These are phyloP conservation scores for Jacaranda mimosifolia DNA, from an alignment of 257 asterid genomes.

Conservation along the genomic window DNA sequence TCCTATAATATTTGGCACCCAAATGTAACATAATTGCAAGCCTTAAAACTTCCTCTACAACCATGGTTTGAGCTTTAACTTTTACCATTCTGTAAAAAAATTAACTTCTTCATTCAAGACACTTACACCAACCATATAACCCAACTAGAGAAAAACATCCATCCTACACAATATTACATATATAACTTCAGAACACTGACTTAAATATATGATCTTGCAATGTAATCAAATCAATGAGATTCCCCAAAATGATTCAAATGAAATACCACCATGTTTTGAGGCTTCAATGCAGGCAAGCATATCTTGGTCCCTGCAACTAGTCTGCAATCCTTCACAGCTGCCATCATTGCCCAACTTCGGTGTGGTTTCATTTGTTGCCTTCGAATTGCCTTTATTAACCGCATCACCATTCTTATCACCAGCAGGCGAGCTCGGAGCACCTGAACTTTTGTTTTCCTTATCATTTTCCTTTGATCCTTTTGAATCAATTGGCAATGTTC, in stretches of 20 bases:
- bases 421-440: conserved; percentile 32
- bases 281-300: conserved; percentile 54
- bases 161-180: neutral
- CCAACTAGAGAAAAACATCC: conserved; percentile 2
- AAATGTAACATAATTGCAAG: too few relatives aligned
- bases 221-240: conserved; percentile 22
- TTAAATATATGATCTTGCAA: conserved; percentile 22
- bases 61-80: conserved; percentile 1
- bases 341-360: conserved; percentile 31
- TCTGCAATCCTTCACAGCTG: conserved; percentile 45
- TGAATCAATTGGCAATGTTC: conserved; percentile 42
- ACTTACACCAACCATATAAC: neutral
- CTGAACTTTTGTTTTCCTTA: conserved; percentile 23
- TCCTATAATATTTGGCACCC: neutral
- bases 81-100: neutral
- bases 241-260: neutral
- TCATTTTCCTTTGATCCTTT: conserved; percentile 35
- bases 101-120: conserved; percentile 11
- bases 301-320: conserved; percentile 42
- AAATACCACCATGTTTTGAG: conserved; percentile 38
- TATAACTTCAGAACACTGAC: conserved; percentile 27
- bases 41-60: neutral
- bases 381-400: conserved; percentile 33
- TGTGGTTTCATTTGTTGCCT: conserved; percentile 20
- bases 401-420: conserved; percentile 30